Base-by-base conservation (phyloP, 768 basidiomycete genomes). In the Mycena epipterygia region DNA sequence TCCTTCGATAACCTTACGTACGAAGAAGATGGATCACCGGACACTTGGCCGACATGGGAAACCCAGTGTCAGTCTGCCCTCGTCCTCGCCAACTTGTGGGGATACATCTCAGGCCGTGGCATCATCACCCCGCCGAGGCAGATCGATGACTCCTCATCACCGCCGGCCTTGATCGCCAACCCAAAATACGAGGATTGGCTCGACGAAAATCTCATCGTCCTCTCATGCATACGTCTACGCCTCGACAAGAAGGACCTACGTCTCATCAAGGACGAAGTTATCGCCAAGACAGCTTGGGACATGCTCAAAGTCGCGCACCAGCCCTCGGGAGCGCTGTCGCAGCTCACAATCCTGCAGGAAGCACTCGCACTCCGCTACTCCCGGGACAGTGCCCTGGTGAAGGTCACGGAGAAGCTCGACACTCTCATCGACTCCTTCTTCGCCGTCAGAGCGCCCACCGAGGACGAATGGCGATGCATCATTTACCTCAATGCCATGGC, bases 331-430 rank as follows among this genome's bases (percentile, higher is more conserved):
- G 64, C 33, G 12, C 44, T 65, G 3, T 65, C 53, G 2, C 64
- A 65, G 25, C 32, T 65, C 17, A 65, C 64, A 14, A 56, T 65
- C 23, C 55, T 65, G 4, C 64, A 65, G 37, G 17, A 65, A n/a
- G 64, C 64, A 6, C 64, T 65, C 0, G 42, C 53, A 1, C 5
- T 64, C 17, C 62, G 51, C 0, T 64, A 30, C 23, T 19, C 39
- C 5, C 51, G 39, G 4, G 51, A 64, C 13, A 21, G 17, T 12
- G 17, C 1, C 0, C 62, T 64, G 5, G 30, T 16, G 39, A 30
- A 41, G 29, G 33, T 42, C 19, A 25, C 63, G 14, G 63, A 64
- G 13, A 23, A 53, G 16, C 53, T 64, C 0, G 23, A 65, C 4
- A 57, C 23, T 3, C 53, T 65, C 3, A 13, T 65, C 21, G 55